Evolutionary conservation across 345 rosid genomes (phyloP).

Genomic region (Mallotus nudiflorus): DNA sequence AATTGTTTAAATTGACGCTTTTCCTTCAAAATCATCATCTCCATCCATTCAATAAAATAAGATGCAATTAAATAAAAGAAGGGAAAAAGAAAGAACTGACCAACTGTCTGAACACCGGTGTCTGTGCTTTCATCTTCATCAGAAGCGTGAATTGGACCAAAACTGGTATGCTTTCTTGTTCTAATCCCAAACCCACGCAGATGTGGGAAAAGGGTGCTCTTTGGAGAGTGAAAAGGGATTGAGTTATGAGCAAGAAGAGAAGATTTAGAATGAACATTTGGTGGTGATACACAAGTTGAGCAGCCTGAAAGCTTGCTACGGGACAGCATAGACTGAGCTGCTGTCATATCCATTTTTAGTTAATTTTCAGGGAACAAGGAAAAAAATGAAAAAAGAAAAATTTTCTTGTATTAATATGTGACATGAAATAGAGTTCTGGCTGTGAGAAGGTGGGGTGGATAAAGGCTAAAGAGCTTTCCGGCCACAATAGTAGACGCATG

Average conservation of each 20-base stretch:
- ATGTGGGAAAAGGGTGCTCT: conserved; percentile 14
- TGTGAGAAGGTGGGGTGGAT: conserved; percentile 13
- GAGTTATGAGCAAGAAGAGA: conserved; percentile 27
- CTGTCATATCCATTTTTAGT: conserved; percentile 33
- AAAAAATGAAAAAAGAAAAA: not conserved
- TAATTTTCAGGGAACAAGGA: no score
- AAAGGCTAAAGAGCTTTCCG: conserved; percentile 7
- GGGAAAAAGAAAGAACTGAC: no score
- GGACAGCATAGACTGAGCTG: conserved; percentile 30
- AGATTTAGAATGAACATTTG: conserved; percentile 32
- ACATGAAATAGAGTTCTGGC: not conserved
- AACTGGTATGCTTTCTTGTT: conserved; percentile 27
- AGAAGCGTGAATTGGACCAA: conserved; percentile 45
- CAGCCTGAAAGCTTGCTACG: conserved; percentile 28
- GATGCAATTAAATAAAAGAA: not conserved
- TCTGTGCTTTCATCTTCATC: conserved; percentile 34
- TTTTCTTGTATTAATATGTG: not conserved
- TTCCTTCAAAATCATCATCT: no score
- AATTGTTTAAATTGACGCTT: no score
- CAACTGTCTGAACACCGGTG: conserved; percentile 49
- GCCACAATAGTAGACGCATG: conserved; percentile 19
- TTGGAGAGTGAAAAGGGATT: conserved; percentile 24
- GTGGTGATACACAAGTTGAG: conserved; percentile 24
- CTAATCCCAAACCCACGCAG: conserved; percentile 25
- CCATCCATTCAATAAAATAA: no score